A percentile compares a stretch with the other conserved stretches of the same genome.
Evolutionary conservation across 768 basidiomycete species (phyloP).

Genomic region (Macrocybe gigantea): DNA sequence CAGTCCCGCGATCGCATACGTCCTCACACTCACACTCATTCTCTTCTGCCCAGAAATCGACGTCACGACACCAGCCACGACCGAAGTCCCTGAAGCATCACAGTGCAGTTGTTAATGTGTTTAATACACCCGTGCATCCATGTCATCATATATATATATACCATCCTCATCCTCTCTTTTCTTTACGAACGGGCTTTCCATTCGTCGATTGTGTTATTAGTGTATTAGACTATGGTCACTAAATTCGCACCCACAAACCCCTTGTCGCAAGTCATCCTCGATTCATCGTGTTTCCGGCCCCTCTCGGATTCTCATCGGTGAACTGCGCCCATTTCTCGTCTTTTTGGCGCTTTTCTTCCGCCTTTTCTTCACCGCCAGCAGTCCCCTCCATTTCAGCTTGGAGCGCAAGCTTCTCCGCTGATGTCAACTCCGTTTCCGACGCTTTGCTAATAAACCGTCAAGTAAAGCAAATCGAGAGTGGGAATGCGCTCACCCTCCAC

Average conservation of each 20-base stretch:
- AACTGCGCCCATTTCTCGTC: constrained; percentile 91
- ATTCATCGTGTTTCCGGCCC: constrained; percentile 98
- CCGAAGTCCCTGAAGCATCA: constrained; percentile 81
- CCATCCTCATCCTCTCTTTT: constrained; percentile 5
- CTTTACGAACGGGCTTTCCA: background rate
- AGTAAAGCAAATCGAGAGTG: background rate
- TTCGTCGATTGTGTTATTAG: constrained; percentile 13
- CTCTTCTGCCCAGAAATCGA: constrained; percentile 67
- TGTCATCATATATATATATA: constrained; percentile 15
- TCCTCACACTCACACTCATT: constrained; percentile 7
- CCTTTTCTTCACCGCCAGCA: constrained; percentile 54
- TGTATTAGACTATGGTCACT: constrained; percentile 11
- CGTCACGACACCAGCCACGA: constrained; percentile 66
- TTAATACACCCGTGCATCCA: constrained; percentile 5
- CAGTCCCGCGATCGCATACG: constrained; percentile 11
- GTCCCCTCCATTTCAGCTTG: constrained; percentile 87
- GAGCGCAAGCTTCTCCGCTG: constrained; percentile 69
- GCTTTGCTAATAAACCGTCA: constrained; percentile 42
- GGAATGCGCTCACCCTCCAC: constrained; percentile 64
- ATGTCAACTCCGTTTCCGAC: constrained; percentile 61
- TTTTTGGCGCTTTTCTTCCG: constrained; percentile 72
- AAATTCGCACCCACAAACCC: background rate
- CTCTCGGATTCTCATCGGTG: constrained; percentile 80
- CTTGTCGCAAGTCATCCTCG: constrained; percentile 49
- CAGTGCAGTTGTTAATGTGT: constrained; percentile 68